Evolutionary conservation across 768 basidiomycete species (phyloP).

Genomic region (Rhodotorula paludigena): DNA sequence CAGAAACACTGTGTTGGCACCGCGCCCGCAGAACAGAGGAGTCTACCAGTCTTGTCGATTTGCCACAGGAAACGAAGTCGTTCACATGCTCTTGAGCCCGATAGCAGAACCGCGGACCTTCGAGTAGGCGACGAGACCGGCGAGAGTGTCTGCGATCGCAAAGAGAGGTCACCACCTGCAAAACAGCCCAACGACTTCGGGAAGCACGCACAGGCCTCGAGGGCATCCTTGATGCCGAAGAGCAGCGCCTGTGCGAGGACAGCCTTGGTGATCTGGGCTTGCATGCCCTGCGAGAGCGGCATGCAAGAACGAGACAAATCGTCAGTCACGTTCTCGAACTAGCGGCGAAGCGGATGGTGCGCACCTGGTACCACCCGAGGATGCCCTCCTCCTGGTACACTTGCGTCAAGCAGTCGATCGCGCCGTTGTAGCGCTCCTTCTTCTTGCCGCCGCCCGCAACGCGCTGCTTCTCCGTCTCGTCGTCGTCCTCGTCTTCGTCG

Average conservation of each 20-base stretch:
- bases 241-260: constrained; percentile 90
- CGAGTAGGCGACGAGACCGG: constrained; percentile 26
- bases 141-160: constrained; percentile 23
- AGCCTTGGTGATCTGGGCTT: constrained; percentile 91
- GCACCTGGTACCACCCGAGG: constrained; percentile 90
- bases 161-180: neutral
- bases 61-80: too few relatives aligned
- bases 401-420: constrained; percentile 66
- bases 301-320: neutral
- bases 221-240: constrained; percentile 96
- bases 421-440: constrained; percentile 59
- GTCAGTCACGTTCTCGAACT: neutral
- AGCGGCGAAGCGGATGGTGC: too few relatives aligned
- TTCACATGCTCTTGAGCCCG: constrained; percentile 18
- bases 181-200: neutral
- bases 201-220: constrained; percentile 55
- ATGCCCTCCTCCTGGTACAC: constrained; percentile 74
- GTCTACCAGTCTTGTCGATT: too few relatives aligned
- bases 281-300: constrained; percentile 66
- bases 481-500: constrained; percentile 62
- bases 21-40: too few relatives aligned
- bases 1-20: too few relatives aligned
- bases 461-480: constrained; percentile 44
- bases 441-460: constrained; percentile 17
- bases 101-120: constrained; percentile 17